These are phyloP conservation scores for Neocatenulostroma microsporum DNA, from an alignment of 2,329 filamentous ascomycete genomes.

Conservation along the genomic window DNA sequence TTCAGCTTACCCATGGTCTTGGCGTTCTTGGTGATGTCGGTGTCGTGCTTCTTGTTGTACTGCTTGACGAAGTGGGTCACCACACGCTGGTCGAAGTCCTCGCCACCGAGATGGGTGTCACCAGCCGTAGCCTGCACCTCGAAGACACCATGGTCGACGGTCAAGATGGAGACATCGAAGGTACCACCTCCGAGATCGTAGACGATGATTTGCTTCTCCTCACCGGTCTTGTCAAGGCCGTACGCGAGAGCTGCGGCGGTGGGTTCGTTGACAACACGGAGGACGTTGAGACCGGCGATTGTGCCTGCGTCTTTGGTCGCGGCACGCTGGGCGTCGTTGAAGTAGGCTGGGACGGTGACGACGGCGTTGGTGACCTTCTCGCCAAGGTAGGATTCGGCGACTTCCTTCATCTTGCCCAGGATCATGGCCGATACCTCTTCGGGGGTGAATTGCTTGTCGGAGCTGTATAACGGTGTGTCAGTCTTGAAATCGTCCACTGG, in stretches of 20 bases:
- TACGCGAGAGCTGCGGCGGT: conserved; percentile 94
- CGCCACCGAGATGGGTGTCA: conserved; percentile 96
- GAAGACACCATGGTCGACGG: conserved; percentile 96
- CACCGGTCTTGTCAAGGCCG: conserved; percentile 86
- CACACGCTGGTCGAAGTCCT: conserved; percentile 97
- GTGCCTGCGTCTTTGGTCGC: conserved; percentile 97
- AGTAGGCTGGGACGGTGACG: conserved; percentile 95
- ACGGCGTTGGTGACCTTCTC: conserved; percentile 92
- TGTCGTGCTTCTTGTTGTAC: conserved; percentile 97
- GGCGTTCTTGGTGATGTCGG: conserved; percentile 85
- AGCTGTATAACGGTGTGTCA: conserved; percentile 18
- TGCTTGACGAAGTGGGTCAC: conserved; percentile 94
- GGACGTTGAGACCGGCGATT: conserved; percentile 90
- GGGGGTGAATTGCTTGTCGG: conserved; percentile 66
- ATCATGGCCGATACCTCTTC: conserved; percentile 78
- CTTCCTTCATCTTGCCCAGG: conserved; percentile 90
- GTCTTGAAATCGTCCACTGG: no score
- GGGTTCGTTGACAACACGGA: conserved; percentile 96
- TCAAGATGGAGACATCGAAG: conserved; percentile 96
- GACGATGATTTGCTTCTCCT: conserved; percentile 82
- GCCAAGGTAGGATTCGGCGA: conserved; percentile 83
- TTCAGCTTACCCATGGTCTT: conserved; percentile 99
- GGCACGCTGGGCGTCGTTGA: conserved; percentile 97
- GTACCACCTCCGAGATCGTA: conserved; percentile 98
- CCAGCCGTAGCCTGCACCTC: conserved; percentile 99